phyloP scores from a whole-genome alignment of 768 basidiomycete species.

The Lactarius tabidus region DNA sequence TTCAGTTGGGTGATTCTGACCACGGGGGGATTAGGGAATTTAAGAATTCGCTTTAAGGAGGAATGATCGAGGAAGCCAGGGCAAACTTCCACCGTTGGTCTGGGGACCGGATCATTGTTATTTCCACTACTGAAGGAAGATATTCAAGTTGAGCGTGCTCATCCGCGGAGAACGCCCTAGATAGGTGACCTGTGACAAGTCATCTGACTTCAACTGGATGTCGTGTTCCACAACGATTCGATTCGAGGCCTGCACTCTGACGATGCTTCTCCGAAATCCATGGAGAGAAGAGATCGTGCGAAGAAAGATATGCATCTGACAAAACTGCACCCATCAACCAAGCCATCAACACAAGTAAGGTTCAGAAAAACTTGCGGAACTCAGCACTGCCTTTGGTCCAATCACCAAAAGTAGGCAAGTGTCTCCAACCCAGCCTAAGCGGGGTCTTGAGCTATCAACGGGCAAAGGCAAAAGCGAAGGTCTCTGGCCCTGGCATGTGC shows the following conservation, averaged over 20 bases:
- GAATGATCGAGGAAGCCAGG: not conserved
- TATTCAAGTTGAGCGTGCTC: not conserved
- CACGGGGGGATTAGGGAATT: not conserved
- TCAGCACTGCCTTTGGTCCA: not conserved
- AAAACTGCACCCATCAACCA: not conserved
- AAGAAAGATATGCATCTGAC: not conserved
- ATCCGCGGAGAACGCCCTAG: not conserved
- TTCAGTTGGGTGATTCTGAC: not conserved
- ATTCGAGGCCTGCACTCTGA: too few species aligned
- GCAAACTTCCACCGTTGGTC: not conserved
- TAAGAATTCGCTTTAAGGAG: not conserved
- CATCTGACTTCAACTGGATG: too few species aligned
- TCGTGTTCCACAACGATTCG: too few species aligned
- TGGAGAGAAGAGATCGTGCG: too few species aligned
- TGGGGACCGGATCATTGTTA: not conserved
- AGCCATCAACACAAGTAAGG: not conserved
- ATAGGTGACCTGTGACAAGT: not conserved
- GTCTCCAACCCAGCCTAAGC: not conserved
- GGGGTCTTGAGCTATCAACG: not conserved
- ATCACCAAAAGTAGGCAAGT: not conserved
- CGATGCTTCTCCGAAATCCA: too few species aligned
- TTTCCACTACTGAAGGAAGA: not conserved
- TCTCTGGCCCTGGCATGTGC: not conserved
- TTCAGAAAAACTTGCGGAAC: not conserved
- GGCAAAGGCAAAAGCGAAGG: too few species aligned